Evolutionary conservation across 352 stramenopile species (phyloP).

Genomic region (Pythium guiyangense): DNA sequence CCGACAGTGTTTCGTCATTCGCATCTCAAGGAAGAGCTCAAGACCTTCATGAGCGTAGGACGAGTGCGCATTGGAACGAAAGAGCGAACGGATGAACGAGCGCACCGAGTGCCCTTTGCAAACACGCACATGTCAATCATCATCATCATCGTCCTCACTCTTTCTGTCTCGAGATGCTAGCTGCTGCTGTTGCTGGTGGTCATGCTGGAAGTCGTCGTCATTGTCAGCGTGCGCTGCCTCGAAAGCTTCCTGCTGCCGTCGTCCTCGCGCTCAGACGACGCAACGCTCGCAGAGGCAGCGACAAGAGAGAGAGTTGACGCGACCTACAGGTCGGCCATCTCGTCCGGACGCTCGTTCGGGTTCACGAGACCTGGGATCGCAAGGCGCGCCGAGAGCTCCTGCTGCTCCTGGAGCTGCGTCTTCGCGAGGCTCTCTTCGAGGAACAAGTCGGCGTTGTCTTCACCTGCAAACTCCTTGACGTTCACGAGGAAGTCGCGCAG

Average conservation of each 20-base stretch:
- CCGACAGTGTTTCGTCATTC: no score
- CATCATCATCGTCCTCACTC: not conserved
- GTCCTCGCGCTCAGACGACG: not conserved
- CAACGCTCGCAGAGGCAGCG: no score
- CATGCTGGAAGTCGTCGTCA: no score
- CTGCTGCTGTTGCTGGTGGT: no score
- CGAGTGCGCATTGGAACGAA: constrained; percentile 1
- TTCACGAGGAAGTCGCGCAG: constrained; percentile 99
- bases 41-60: no score
- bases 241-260: not conserved
- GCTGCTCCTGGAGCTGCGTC: constrained; percentile 82
- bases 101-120: not conserved
- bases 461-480: constrained; percentile 96
- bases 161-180: no score
- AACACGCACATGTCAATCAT: constrained; percentile 7
- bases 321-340: constrained; percentile 82
- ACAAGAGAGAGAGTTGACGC: no score
- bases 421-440: constrained; percentile 93
- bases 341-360: constrained; percentile 86
- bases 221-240: no score
- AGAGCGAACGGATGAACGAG: no score
- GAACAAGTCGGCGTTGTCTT: constrained; percentile 97
- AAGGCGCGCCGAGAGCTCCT: constrained; percentile 76
- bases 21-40: no score
- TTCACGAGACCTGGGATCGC: constrained; percentile 91